phyloP scores from a whole-genome alignment of 2,329 filamentous ascomycete species.

The Sporothrix variecibatus region DNA sequence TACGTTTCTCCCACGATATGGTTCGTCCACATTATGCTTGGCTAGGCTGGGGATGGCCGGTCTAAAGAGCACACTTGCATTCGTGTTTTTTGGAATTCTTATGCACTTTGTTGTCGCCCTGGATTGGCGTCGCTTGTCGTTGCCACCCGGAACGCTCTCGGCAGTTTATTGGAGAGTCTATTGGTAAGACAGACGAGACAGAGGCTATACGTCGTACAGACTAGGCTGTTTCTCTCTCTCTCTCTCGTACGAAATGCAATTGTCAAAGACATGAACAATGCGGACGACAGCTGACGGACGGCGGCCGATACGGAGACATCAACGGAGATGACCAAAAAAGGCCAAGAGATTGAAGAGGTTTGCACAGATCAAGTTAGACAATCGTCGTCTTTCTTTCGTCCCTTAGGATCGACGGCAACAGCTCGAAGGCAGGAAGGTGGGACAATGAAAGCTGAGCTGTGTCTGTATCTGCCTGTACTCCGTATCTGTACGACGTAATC shows the following conservation, averaged over 20 bases:
- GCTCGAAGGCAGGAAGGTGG: background rate
- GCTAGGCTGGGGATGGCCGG: background rate
- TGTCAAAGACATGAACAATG: too few species aligned
- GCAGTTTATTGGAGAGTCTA: too few species aligned
- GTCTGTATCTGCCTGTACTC: background rate
- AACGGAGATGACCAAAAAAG: background rate
- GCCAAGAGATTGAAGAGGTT: background rate
- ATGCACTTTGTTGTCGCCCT: background rate
- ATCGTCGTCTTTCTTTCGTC: background rate
- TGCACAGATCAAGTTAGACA: background rate
- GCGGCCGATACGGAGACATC: too few species aligned
- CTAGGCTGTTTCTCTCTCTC: background rate
- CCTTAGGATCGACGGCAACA: background rate
- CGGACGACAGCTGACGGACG: too few species aligned
- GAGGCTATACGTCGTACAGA: too few species aligned
- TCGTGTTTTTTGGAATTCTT: conserved; percentile 15
- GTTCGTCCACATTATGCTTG: background rate
- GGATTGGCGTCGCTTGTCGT: too few species aligned
- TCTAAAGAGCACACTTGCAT: background rate
- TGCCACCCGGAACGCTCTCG: background rate
- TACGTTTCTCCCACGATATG: background rate
- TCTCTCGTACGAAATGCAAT: background rate
- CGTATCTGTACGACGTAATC: background rate
- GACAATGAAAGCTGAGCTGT: background rate
- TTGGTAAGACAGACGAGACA: too few species aligned